Evolutionary conservation across 495 filamentous ascomycete genomes (phyloP).

Genomic region (Penicillium steckii): DNA sequence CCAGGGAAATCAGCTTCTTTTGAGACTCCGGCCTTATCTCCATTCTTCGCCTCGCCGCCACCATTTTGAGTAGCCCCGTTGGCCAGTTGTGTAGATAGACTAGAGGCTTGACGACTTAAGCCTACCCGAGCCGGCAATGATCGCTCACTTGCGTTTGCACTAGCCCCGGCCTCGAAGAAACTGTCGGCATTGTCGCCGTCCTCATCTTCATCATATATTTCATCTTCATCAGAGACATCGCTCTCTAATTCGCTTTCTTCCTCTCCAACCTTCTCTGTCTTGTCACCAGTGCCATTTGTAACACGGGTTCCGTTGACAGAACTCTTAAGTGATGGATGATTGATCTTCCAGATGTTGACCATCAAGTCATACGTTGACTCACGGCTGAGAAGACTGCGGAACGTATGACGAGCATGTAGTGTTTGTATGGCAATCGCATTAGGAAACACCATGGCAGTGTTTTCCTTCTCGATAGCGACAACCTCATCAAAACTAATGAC

Average conservation of each 20-base stretch:
- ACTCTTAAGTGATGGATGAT: conserved; percentile 84
- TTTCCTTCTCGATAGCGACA: conserved; percentile 94
- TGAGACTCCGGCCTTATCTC: conserved; percentile 54
- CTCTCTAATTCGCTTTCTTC: conserved; percentile 51
- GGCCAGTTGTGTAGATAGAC: conserved; percentile 43
- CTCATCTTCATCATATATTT: conserved; percentile 77
- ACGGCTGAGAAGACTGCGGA: conserved; percentile 90
- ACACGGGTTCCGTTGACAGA: conserved; percentile 84
- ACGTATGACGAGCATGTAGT: conserved; percentile 89
- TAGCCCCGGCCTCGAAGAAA: conserved; percentile 58
- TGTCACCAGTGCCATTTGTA: conserved; percentile 77
- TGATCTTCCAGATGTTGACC: conserved; percentile 97
- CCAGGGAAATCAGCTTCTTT: conserved; percentile 79
- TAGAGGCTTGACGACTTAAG: conserved; percentile 66
- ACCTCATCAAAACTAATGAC: conserved; percentile 99
- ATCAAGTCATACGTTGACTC: conserved; percentile 97
- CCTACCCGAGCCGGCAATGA: conserved; percentile 49
- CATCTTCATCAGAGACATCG: conserved; percentile 62
- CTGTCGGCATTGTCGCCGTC: conserved; percentile 56
- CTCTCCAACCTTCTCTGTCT: conserved; percentile 78
- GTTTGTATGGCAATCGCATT: conserved; percentile 98
- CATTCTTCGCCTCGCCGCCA: conserved; percentile 49
- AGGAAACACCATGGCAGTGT: conserved; percentile 90
- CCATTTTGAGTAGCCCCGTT: conserved; percentile 18
- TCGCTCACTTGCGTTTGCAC: conserved; percentile 58